These are phyloP conservation scores for Tulasnella sp. DNA, from an alignment of 768 basidiomycete genomes.

Conservation along the genomic window DNA sequence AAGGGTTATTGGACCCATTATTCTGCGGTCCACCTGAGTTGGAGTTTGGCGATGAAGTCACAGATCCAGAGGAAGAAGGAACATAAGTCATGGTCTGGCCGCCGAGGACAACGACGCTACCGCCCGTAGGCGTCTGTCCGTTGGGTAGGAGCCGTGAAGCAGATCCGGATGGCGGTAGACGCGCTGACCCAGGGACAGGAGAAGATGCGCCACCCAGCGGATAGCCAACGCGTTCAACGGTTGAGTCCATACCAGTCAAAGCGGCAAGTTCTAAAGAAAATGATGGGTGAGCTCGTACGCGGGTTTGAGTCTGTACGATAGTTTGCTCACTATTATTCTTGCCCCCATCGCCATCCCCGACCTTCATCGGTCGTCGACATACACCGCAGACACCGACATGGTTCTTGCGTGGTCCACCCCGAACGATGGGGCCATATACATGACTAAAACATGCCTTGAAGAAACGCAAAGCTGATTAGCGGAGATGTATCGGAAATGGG, in stretches of 20 bases:
- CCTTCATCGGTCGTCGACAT: constrained; percentile 92
- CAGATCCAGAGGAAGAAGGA: neutral
- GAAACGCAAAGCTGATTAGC: neutral
- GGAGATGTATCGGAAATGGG: neutral
- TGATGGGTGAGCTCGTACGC: neutral
- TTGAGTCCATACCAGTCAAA: constrained; percentile 76
- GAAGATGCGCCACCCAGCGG: constrained; percentile 27
- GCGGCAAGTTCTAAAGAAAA: constrained; percentile 70
- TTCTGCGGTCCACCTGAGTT: neutral
- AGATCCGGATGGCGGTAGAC: constrained; percentile 10
- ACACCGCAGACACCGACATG: constrained; percentile 94
- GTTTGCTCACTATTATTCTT: constrained; percentile 75
- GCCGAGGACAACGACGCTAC: constrained; percentile 12
- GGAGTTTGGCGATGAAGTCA: neutral
- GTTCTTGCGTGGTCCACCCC: constrained; percentile 49
- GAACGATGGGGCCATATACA: constrained; percentile 79
- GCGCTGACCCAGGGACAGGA: constrained; percentile 22
- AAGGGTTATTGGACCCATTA: too few species aligned
- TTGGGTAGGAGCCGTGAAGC: constrained; percentile 32
- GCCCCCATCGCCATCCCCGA: constrained; percentile 75
- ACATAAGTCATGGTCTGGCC: neutral
- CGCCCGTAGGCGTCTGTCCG: constrained; percentile 30
- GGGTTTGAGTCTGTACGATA: neutral
- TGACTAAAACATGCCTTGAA: constrained; percentile 90
- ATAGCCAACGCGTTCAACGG: constrained; percentile 35